Conservation (phyloP, 345 rosid species). For the Bruguiera sexangula region DNA sequence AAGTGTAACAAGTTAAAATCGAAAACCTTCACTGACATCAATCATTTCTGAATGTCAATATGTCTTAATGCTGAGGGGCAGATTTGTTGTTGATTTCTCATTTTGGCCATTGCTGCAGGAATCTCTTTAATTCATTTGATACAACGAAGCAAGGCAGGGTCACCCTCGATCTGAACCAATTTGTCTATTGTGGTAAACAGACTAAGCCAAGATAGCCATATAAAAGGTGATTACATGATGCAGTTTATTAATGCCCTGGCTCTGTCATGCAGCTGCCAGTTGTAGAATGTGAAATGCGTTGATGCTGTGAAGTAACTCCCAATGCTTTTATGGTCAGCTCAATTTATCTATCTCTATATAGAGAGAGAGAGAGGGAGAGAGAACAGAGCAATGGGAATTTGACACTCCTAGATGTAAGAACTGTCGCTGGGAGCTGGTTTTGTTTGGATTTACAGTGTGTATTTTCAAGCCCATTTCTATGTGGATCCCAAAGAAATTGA, state of each 20-base stretch:
- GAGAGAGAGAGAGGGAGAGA: no score
- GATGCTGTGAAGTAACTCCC: not conserved
- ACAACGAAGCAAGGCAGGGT: conserved; percentile 70
- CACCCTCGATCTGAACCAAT: conserved; percentile 62
- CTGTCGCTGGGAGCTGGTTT: no score
- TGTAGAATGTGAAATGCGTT: conserved; percentile 48
- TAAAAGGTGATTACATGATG: not conserved
- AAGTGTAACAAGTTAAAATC: not conserved
- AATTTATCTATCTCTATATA: no score
- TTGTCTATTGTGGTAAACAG: conserved; percentile 63
- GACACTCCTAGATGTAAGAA: no score
- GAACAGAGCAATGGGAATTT: no score
- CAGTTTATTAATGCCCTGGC: not conserved
- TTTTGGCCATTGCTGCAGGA: conserved; percentile 38
- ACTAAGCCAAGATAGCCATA: not conserved
- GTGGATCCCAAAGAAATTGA: no score
- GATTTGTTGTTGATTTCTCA: not conserved
- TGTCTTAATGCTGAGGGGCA: no score
- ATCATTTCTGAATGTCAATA: not conserved
- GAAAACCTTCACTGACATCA: not conserved
- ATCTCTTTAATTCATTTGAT: conserved; percentile 62
- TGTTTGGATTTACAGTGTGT: no score
- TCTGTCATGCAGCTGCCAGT: conserved; percentile 49
- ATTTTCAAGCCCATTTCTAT: no score
- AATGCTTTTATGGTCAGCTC: no score